phyloP scores from a whole-genome alignment of 2,329 filamentous ascomycete species.

The Colletotrichum echinochloae region DNA sequence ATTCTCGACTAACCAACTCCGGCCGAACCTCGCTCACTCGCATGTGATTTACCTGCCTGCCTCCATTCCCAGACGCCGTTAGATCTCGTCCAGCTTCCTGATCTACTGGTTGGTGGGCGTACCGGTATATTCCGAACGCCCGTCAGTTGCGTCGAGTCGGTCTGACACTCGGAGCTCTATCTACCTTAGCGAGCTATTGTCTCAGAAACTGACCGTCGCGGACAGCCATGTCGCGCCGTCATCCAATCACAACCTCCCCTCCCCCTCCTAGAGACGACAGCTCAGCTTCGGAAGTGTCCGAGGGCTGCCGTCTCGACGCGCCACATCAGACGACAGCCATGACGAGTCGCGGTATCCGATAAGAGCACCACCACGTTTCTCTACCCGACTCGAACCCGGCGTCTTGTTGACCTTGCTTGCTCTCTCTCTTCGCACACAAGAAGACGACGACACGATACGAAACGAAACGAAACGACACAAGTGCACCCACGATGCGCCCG shows the following conservation, averaged over 20 bases:
- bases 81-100: too few species aligned
- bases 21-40: too few species aligned
- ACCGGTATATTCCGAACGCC: background rate
- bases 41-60: background rate
- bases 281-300: conserved; percentile 23
- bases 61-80: background rate
- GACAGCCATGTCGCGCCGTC: conserved; percentile 15
- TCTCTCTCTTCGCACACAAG: background rate
- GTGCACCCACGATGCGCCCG: conserved; percentile 20
- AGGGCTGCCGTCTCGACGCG: conserved; percentile 18
- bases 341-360: conserved; percentile 6
- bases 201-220: background rate
- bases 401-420: background rate
- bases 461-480: background rate
- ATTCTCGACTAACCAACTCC: background rate
- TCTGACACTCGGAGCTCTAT: conserved; percentile 1
- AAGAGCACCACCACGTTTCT: conserved; percentile 14
- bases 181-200: too few species aligned
- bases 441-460: background rate
- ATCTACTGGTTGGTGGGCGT: too few species aligned
- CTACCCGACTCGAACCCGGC: background rate
- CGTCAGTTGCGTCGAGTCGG: background rate
- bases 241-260: conserved; percentile 30
- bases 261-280: too few species aligned
- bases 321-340: conserved; percentile 30